A percentile compares a stretch with the other conserved stretches of the same genome.
phyloP scores from a whole-genome alignment of 345 rosid genomes.

The Hibiscus trionum region DNA sequence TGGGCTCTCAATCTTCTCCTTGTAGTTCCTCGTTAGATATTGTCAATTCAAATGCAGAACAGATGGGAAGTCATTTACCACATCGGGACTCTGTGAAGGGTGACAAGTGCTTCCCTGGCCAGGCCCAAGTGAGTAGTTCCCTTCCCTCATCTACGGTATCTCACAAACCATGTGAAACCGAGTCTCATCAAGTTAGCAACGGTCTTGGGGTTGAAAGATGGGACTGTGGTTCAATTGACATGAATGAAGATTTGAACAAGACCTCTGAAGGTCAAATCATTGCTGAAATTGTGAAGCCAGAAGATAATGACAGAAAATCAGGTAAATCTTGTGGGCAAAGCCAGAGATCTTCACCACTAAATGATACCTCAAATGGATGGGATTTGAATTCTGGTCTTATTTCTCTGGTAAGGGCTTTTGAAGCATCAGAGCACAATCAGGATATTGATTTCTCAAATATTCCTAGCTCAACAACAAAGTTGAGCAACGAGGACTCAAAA shows the following conservation, averaged over 20 bases:
- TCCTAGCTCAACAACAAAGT: conserved; percentile 42
- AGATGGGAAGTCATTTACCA: conserved; percentile 20
- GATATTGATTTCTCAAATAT: conserved; percentile 42
- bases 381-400: conserved; percentile 23
- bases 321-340: conserved; percentile 8
- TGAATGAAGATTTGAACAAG: conserved; percentile 18
- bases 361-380: conserved; percentile 7
- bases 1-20: conserved; percentile 34
- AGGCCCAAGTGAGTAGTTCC: conserved; percentile 30
- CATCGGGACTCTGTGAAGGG: conserved; percentile 26
- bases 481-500: conserved; percentile 36
- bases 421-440: conserved; percentile 33
- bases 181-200: conserved; percentile 19
- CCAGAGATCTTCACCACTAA: not conserved
- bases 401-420: conserved; percentile 33
- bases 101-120: conserved; percentile 22
- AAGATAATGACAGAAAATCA: conserved; percentile 31
- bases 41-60: conserved; percentile 27
- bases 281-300: conserved; percentile 21
- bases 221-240: conserved; percentile 18
- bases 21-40: conserved; percentile 25
- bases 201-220: conserved; percentile 26
- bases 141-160: conserved; percentile 26
- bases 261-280: conserved; percentile 12
- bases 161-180: conserved; percentile 24